Base-by-base conservation (phyloP, 768 basidiomycete species). In the Mycena indigotica region DNA sequence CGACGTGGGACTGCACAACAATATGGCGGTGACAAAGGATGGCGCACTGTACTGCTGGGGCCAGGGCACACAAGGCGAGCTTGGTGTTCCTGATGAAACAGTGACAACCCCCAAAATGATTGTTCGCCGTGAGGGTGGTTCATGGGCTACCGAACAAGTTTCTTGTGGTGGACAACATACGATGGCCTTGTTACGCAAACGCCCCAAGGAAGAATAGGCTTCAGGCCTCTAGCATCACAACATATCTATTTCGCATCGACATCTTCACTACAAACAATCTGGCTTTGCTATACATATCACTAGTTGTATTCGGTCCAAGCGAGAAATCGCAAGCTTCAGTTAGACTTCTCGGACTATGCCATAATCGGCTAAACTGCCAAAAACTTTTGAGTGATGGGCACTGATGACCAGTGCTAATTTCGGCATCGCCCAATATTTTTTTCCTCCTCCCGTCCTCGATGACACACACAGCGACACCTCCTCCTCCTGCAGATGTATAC, bases 141-240 rank as follows among this genome's bases (percentile, higher is more conserved):
- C 80, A 5, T 89, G 87, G 87, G 80, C 81, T 39, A 85, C 88
- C 16, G 67, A 83, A 23, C 77, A 80, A 21, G 86, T 85, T 32
- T 80, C 87, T 1, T 91, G 89, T 69, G 90, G 90, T 29, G 90
- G 90, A 3, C 91, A 92, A 67, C 90, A 92, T 66, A 85, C 88
- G 2, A 67, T 91, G 19, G 89, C 85, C 28, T 72, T 91, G 55
- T 83, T 91, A 70, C 83, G 85, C 66, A 88, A 84, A 67, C 89
- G 86, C 69, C 66, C 69, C 62, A 62, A 56, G 35, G 62, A 56
- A 65, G 60, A 58, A 55, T 53, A 55, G 67, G 46, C 21, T 26
- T n/a, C 25, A 4, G 25, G 63, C 66, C 64, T 56, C 8, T 35
- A 17, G 2, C 48, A 35, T 52, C 45, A n/a, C 44, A 53, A 40